Evolutionary conservation across 768 basidiomycete genomes (phyloP), one percentile per base, ranked within the genome.

Genomic region (Stropharia rugosoannulata): DNA sequence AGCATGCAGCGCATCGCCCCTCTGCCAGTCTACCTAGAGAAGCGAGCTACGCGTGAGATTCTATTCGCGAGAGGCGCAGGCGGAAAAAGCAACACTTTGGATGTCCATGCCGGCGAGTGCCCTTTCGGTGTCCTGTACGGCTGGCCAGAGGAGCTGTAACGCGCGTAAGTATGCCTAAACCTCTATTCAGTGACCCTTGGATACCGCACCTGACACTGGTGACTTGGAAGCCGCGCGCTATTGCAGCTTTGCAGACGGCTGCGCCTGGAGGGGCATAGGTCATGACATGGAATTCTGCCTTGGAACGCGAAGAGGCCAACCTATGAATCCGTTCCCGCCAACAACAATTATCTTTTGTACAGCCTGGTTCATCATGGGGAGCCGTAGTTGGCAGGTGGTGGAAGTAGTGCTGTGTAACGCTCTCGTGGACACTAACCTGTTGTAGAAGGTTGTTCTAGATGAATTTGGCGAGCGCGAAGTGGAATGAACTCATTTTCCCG

Each of bases 301-400:
- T 44, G 37, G 49, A 41, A 46, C 47, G n/a, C 38, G 12, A 22
- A 32, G 19, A 42, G 42, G 50, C 56, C 22, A 60, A 90, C 95
- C 96, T 65, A 99, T 85, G 76, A 97, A 98, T 5, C 97, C 97
- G 75, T 97, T 97, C 43, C 97, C 97, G n/a, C 97, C 97, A 1
- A 98, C 83, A 40, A 99, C 93, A n/a, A 98, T 84, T 37, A 98
- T 80, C 65, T 78, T 88, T 51, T 76, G 81, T 50, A 77, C 54
- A 19, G 77, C 56, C 35, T 68, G 53, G 55, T 63, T 71, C 75
- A 75, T 76, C 42, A 42, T 55, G 16, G 22, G 12, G 35, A 16
- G 12, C 25, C 35, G 39, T 42, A 53, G 29, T 32, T 32, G 29
- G 29, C 29, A 32, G 29, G 9, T 32, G 29, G 6, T 7, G 29